A percentile compares a stretch with the other conserved stretches of the same genome.
These are phyloP conservation scores for Yamadazyma philogaea DNA, from an alignment of 805 yeast genomes.

Conservation along the genomic window DNA sequence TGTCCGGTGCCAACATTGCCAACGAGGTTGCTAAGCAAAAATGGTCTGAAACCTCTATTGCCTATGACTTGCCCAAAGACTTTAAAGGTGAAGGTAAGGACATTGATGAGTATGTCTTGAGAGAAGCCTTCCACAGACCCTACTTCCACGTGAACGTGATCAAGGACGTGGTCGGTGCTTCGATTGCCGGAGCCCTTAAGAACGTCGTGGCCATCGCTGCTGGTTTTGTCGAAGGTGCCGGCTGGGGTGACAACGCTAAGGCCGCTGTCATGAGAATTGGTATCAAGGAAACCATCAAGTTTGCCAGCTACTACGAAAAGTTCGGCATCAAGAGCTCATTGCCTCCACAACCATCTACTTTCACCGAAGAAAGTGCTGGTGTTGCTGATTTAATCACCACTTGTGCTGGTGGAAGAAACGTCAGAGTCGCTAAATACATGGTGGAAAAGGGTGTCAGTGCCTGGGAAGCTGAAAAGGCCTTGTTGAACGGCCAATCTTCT, in stretches of 20 bases:
- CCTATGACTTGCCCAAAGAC: conserved; percentile 74
- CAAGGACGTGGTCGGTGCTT: conserved; percentile 92
- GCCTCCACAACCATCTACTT: conserved; percentile 77
- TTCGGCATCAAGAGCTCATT: conserved; percentile 48
- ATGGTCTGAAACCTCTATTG: conserved; percentile 98
- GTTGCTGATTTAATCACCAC: conserved; percentile 98
- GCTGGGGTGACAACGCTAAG: conserved; percentile 99
- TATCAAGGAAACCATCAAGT: conserved; percentile 80
- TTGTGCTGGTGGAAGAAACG: conserved; percentile 97
- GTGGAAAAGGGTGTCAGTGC: conserved; percentile 77
- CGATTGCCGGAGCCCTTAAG: conserved; percentile 95
- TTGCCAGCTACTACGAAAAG: conserved; percentile 56
- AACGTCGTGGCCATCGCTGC: conserved; percentile 95
- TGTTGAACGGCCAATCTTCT: conserved; percentile 93
- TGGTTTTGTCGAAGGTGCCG: conserved; percentile 95
- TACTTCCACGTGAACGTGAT: conserved; percentile 96
- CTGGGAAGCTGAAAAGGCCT: conserved; percentile 75
- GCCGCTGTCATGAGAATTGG: conserved; percentile 98
- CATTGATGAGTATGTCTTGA: conserved; percentile 68
- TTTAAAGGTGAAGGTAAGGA: conserved; percentile 65
- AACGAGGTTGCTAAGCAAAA: conserved; percentile 93
- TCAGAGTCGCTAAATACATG: conserved; percentile 82
- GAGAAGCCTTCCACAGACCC: conserved; percentile 90
- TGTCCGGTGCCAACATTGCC: conserved; percentile 96
- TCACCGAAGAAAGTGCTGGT: conserved; percentile 93